Evolutionary conservation across 169 alveolate species (phyloP).

Genomic region (Cryptosporidium bovis): DNA sequence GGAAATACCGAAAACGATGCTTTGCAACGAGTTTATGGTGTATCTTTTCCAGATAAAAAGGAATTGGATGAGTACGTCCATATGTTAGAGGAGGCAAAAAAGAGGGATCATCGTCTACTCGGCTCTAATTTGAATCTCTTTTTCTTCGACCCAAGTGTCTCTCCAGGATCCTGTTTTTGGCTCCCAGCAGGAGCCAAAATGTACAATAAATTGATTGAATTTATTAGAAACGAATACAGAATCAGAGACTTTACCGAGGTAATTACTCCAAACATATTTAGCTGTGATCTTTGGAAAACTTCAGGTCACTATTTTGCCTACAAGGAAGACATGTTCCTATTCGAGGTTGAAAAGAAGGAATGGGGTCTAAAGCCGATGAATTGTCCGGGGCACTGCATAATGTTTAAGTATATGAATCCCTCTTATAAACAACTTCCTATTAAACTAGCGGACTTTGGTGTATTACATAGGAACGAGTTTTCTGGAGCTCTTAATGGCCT

Average conservation of each 20-base stretch:
- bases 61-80: slow-evolving; percentile 92
- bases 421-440: slow-evolving; percentile 97
- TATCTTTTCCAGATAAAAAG: slow-evolving; percentile 95
- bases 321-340: slow-evolving; percentile 87
- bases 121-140: slow-evolving; percentile 94
- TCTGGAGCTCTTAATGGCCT: slow-evolving; percentile 98
- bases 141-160: slow-evolving; percentile 92
- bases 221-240: slow-evolving; percentile 91
- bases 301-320: slow-evolving; percentile 95
- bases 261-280: slow-evolving; percentile 95
- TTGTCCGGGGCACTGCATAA: slow-evolving; percentile 99
- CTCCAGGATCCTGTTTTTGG: slow-evolving; percentile 95
- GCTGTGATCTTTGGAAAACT: slow-evolving; percentile 95
- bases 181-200: slow-evolving; percentile 96
- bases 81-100: slow-evolving; percentile 95
- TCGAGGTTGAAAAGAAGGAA: slow-evolving; percentile 94
- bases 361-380: slow-evolving; percentile 99
- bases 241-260: slow-evolving; percentile 93
- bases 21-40: slow-evolving; percentile 98
- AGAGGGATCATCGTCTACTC: slow-evolving; percentile 97
- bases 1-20: slow-evolving; percentile 94
- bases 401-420: slow-evolving; percentile 91
- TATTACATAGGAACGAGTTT: slow-evolving; percentile 98
- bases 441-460: slow-evolving; percentile 99
- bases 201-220: slow-evolving; percentile 94